Base-by-base conservation (phyloP, 257 asterid genomes). In the Cinchona pubescens region DNA sequence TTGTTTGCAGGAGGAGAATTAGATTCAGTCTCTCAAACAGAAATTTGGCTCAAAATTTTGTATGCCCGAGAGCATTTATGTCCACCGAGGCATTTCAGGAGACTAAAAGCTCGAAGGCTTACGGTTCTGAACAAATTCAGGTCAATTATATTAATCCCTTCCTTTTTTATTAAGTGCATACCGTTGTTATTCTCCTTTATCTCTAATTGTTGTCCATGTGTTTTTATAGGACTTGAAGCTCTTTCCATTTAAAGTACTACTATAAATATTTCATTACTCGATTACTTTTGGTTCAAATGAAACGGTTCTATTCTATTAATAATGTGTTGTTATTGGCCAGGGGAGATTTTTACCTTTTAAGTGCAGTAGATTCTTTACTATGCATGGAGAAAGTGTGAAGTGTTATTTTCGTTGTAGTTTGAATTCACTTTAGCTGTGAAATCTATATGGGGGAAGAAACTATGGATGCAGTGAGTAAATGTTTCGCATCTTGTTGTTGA, bases 91-190 rank as follows among this genome's bases (percentile, higher is more conserved):
- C 95, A 75, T 79, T 88, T 81, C 83, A 80, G 46, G 93, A 88
- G 72, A 79, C 77, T 76, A 79, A 78, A 46, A 86, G 37, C 75
- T 83, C 92, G 27, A 87, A 85, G 72, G 97, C 88, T 67, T 95
- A 95, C 81, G 96, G 98, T 69, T 91, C 99, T 19, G 96, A 95
- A 38, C 99, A 95, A 83, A 95, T 95, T 87, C 99, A 95, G 98
- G 98, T 95, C 65, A 85, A 29, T 46, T 34, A 62, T 59, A 53
- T 25, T 62, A 29, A 19, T 49, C 25, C 68, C 25, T 40, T 53
- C 4, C 30, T 25, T 63, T 34, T 12, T 25, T 75, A 25, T 51
- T 65, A 3, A 13, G 40, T 6, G 65, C 46, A 59, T 76, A 30
- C 11, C 19, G 30, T 34, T 32, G 40, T 34, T 15, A 5, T 49